These are phyloP conservation scores for Plasmodium sp. DNA, from an alignment of 169 alveolate genomes.

Conservation along the genomic window DNA sequence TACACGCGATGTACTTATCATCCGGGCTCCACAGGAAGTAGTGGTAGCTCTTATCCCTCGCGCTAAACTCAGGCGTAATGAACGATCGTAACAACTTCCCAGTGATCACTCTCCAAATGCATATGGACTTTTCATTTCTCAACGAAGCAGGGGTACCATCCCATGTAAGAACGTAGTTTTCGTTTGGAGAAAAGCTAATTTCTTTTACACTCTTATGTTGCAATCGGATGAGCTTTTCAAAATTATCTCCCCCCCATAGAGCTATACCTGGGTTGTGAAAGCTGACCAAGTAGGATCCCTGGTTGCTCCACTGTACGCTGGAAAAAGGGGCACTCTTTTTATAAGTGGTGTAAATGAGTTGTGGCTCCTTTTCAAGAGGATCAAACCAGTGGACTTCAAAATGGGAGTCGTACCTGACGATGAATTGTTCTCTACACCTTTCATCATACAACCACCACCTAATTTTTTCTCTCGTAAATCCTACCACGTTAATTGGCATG, in stretches of 20 bases:
- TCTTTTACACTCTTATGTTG: constrained; percentile 92
- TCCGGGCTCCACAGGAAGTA: constrained; percentile 90
- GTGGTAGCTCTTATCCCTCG: constrained; percentile 85
- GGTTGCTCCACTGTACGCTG: constrained; percentile 93
- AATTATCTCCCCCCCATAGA: constrained; percentile 91
- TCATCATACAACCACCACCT: constrained; percentile 90
- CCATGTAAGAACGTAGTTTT: constrained; percentile 92
- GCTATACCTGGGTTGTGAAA: constrained; percentile 93
- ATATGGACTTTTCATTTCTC: constrained; percentile 88
- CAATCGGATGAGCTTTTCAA: constrained; percentile 88
- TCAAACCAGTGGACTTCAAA: constrained; percentile 93
- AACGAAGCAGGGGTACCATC: constrained; percentile 90
- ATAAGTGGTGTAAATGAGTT: constrained; percentile 87
- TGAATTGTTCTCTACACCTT: constrained; percentile 90
- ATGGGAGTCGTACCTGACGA: constrained; percentile 88
- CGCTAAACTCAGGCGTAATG: constrained; percentile 83
- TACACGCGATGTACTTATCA: constrained; percentile 89
- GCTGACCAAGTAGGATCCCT: constrained; percentile 91
- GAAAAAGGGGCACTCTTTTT: constrained; percentile 92
- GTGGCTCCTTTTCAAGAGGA: constrained; percentile 89
- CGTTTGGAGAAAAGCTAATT: constrained; percentile 90
- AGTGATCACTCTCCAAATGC: constrained; percentile 91
- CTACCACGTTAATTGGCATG: constrained; percentile 76
- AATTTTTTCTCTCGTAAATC: constrained; percentile 89
- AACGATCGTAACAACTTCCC: constrained; percentile 87